phyloP scores from a whole-genome alignment of 2,329 filamentous ascomycete species.

The Ilyonectria mors-panacis region DNA sequence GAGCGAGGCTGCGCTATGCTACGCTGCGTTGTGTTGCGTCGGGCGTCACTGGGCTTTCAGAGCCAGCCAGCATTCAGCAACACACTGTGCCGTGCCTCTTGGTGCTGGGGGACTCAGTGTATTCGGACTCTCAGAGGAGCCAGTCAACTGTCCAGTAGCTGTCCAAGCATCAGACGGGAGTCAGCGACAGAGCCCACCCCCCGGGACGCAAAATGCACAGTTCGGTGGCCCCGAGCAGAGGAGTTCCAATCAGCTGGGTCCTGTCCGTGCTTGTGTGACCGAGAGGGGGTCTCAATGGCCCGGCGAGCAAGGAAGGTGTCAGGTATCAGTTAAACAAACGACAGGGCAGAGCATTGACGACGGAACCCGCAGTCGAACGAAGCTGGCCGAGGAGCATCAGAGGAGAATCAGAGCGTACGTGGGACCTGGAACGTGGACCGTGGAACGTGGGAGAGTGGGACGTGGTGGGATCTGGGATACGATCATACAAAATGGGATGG shows the following conservation, averaged over 20 bases:
- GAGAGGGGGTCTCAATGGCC: slow-evolving; percentile 9
- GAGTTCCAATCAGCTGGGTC: slow-evolving; percentile 41
- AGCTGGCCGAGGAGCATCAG: not conserved
- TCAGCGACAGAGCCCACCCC: slow-evolving; percentile 8
- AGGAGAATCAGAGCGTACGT: not conserved
- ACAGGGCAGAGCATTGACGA: slow-evolving; percentile 14
- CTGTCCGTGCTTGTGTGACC: slow-evolving; percentile 15
- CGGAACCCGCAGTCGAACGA: slow-evolving; percentile 5
- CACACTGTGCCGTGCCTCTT: not conserved
- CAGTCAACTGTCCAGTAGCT: not conserved
- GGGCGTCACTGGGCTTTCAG: slow-evolving; percentile 38
- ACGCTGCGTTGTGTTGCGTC: slow-evolving; percentile 32
- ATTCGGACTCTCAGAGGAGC: slow-evolving; percentile 29
- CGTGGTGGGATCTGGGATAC: slow-evolving; percentile 12
- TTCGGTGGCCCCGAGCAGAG: slow-evolving; percentile 23
- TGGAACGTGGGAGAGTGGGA: slow-evolving; percentile 8
- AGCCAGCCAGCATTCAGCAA: not conserved
- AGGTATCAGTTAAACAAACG: slow-evolving; percentile 14
- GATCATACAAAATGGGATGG: not conserved
- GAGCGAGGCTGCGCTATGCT: slow-evolving; percentile 27
- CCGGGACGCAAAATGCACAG: slow-evolving; percentile 16
- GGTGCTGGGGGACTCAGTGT: slow-evolving; percentile 8
- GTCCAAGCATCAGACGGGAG: not conserved
- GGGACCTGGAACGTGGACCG: slow-evolving; percentile 15
- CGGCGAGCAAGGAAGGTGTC: slow-evolving; percentile 8